Base-by-base conservation (phyloP, 2,329 filamentous ascomycete species). In the Beauveria bassiana region DNA sequence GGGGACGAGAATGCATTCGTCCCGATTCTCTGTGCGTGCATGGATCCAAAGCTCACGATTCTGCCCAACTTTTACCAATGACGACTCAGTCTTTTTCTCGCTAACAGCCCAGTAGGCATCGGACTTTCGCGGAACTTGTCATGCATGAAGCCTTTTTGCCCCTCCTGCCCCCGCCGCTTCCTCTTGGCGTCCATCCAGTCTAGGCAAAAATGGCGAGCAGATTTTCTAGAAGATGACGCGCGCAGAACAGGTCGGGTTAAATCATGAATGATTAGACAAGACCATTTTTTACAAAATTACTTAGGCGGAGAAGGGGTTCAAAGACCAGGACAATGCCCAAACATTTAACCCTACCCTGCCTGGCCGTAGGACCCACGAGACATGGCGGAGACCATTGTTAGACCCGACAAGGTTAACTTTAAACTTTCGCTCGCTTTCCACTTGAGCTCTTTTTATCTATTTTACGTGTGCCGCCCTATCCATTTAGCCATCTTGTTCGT, bases 371-470 rank as follows among this genome's bases (percentile, higher is more conserved):
- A 42, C 20, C 34, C 52, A 38, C 8, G 52, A 42, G 22, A 14
- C 14, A 14, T 18, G 14, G 31, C 10, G 6, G 34, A 38, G 12
- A 38, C 34, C 51, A 31, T n/a, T 50, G 42, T 24, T 42, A 49
- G 53, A 45, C 55, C 28, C 31, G 20, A 16, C 45, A 58, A 58
- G 54, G 54, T 57, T 47, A 54, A 61, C 24, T 54, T 61, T 59
- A 52, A 49, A 58, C 50, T 63, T 56, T 45, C 24, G 42, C 34
- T 58, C 45, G 20, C 28, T 49, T 49, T 49, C 28, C 51, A 40
- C n/a, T 38, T 14, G 34, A 12, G 31, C 14, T 16, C 16, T 59
- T 34, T 42, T 42, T 52, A 3, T 43, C 3, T 54, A 22, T 22
- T 61, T n/a, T 56, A 51, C 31, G 3, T 34, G 31, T 34, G 31